Evolutionary conservation across 352 stramenopile species (phyloP).

Genomic region (Peronosclerospora sorghi): DNA sequence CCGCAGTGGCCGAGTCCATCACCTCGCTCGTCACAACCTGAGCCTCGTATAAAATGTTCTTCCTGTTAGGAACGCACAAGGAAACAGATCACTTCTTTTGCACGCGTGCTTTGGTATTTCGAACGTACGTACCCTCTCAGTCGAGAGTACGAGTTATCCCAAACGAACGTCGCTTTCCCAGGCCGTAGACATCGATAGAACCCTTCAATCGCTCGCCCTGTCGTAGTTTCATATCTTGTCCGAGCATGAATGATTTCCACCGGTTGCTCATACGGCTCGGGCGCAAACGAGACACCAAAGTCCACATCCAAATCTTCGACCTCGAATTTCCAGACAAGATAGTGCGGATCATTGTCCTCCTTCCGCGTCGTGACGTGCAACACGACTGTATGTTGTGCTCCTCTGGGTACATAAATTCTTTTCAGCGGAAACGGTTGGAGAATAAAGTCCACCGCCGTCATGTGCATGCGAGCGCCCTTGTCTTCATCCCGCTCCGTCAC

Average conservation of each 20-base stretch:
- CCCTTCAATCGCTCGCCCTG: constrained; percentile 47
- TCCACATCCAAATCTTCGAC: constrained; percentile 74
- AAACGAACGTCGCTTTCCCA: constrained; percentile 49
- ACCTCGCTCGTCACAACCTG: constrained; percentile 56
- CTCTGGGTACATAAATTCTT: constrained; percentile 36
- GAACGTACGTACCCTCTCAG: constrained; percentile 36
- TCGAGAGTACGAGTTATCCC: constrained; percentile 79
- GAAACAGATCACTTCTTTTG: too few species aligned
- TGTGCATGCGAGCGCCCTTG: constrained; percentile 40
- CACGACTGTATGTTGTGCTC: constrained; percentile 37
- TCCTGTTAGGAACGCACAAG: too few species aligned
- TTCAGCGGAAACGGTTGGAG: constrained; percentile 67
- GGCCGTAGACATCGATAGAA: constrained; percentile 47
- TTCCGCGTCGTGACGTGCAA: constrained; percentile 34
- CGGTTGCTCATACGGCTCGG: constrained; percentile 27
- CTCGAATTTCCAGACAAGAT: constrained; percentile 79
- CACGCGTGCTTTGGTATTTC: neutral
- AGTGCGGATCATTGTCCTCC: constrained; percentile 22
- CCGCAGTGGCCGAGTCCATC: constrained; percentile 58
- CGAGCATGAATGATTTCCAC: constrained; percentile 48
- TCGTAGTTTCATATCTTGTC: constrained; percentile 46
- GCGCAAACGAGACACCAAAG: constrained; percentile 54
- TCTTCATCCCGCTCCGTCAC: constrained; percentile 35
- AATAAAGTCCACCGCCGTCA: constrained; percentile 80
- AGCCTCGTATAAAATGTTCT: constrained; percentile 67